These are phyloP conservation scores for Starmerella bombi DNA, from an alignment of 805 yeast genomes.

Conservation along the genomic window DNA sequence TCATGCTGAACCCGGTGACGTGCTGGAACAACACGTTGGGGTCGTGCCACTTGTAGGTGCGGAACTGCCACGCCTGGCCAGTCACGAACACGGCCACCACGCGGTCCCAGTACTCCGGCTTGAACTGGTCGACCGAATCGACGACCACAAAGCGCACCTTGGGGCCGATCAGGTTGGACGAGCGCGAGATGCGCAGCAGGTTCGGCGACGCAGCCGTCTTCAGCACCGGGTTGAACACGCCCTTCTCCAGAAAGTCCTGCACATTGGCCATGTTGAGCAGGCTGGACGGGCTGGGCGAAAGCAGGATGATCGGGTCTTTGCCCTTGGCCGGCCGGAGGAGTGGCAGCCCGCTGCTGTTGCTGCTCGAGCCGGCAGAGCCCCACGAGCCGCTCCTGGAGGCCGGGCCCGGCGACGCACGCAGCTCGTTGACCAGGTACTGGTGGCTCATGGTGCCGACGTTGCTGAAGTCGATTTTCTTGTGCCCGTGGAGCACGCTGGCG, in stretches of 20 bases:
- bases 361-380: no score
- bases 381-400: background rate
- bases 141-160: constrained; percentile 64
- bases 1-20: constrained; percentile 68
- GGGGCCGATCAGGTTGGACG: constrained; percentile 41
- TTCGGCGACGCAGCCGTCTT: constrained; percentile 27
- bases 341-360: constrained; percentile 7
- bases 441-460: constrained; percentile 28
- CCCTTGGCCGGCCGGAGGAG: constrained; percentile 20
- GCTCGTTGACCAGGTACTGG: constrained; percentile 21
- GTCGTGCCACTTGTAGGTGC: constrained; percentile 66
- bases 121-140: constrained; percentile 74
- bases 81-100: constrained; percentile 92
- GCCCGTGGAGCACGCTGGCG: constrained; percentile 30
- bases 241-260: constrained; percentile 58
- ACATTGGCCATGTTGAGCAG: constrained; percentile 51
- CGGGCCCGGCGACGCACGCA: constrained; percentile 1
- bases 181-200: constrained; percentile 41
- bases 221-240: constrained; percentile 44
- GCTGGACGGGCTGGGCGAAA: constrained; percentile 72
- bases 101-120: constrained; percentile 96
- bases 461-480: constrained; percentile 27
- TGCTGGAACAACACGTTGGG: constrained; percentile 72
- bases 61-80: constrained; percentile 96
- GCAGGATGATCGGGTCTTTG: constrained; percentile 54